Base-by-base conservation (phyloP, 768 basidiomycete species). In the Thelephora aurantiotincta region DNA sequence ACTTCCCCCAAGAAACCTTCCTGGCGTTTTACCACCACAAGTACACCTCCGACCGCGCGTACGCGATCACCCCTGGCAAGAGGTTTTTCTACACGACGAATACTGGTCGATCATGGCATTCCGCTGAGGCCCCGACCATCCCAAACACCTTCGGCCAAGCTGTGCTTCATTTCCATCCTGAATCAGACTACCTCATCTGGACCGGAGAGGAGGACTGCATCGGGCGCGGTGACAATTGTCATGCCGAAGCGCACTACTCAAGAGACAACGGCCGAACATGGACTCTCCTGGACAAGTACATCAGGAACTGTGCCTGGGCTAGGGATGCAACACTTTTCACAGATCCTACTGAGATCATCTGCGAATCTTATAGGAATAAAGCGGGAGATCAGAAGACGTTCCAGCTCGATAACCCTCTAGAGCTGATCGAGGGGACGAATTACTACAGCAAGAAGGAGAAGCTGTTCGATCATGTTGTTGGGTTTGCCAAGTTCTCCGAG, bases 401-500 rank as follows among this genome's bases (percentile, higher is more conserved):
- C 55, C 60, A 63, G 36, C 50, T 54, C 47, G 60, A 63, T 26
- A 88, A 87, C 57, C 78, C 85, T 13, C 57, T 97, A 46, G 75
- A 93, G 60, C 69, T 98, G 38, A 72, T 93, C 20, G 75, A 77
- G 11, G 94, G 96, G 0, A 61, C 69, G 11, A 69, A 79, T 48
- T 97, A 77, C 66, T 97, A 79, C 59, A 53, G 53, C 43, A 77
- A 72, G 52, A 83, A 78, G 69, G 78, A 68, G 51, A 84, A 75
- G 59, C 61, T 96, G 18, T 99, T 98, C 57, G 77, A 88, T 42
- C 70, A 78, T 37, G 81, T 99, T 47, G 90, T 91, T 54, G 96
- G 96, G 6, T 97, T 93, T 66, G 82, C 96, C 0, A 93, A 91
- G 66, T 99, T 99, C 63, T 89, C 89, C 0, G 90, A 99, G 67